A percentile compares a stretch with the other conserved stretches of the same genome.
Conservation (phyloP, 306 rosid genomes). For the Inga oerstediana region DNA sequence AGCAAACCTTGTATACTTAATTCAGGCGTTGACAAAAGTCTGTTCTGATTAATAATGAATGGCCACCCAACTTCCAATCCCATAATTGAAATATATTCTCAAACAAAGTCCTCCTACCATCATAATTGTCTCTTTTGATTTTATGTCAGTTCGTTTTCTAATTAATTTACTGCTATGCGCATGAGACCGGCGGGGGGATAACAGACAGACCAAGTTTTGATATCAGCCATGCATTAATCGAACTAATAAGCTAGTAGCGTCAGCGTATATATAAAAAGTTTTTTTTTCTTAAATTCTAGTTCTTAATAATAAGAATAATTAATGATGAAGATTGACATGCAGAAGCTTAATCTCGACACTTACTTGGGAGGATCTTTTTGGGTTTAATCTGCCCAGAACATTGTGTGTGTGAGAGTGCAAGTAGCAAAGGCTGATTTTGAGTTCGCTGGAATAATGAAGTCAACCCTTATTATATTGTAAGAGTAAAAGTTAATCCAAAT, state of each 20-base stretch:
- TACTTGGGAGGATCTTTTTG: not conserved
- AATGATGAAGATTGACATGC: not conserved
- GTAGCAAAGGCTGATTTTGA: not conserved
- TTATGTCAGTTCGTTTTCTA: not conserved
- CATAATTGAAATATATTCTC: not conserved
- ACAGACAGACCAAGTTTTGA: not conserved
- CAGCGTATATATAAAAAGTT: no score
- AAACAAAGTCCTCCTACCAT: not conserved
- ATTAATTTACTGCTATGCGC: not conserved
- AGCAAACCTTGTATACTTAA: constrained; percentile 22
- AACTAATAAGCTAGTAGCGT: not conserved
- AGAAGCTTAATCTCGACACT: not conserved
- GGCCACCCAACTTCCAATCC: not conserved
- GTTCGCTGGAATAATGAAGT: not conserved
- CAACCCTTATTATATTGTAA: not conserved
- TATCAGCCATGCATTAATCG: not conserved
- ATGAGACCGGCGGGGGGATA: not conserved
- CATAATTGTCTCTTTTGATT: not conserved
- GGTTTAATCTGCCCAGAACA: not conserved
- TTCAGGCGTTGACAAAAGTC: constrained; percentile 18
- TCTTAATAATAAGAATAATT: not conserved
- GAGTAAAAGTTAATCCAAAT: constrained; percentile 49
- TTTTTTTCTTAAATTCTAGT: not conserved
- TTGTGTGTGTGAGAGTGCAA: not conserved
- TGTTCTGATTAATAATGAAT: not conserved